Conservation (phyloP, 2,329 filamentous ascomycete species). For the Beauveria sp. region DNA sequence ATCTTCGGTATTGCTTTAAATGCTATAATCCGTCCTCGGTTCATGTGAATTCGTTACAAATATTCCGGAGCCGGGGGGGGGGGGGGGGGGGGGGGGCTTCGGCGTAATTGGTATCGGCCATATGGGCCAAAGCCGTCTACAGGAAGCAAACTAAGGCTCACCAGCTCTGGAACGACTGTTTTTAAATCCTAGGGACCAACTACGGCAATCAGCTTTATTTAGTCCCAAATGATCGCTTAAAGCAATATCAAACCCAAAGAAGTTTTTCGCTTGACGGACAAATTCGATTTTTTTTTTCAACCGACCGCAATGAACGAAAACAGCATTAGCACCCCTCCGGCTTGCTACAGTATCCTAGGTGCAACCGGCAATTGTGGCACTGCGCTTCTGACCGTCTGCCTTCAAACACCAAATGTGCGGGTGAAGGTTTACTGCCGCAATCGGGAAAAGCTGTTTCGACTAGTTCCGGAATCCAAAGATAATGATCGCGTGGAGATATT, state of each 20-base stretch:
- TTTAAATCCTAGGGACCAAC: not conserved
- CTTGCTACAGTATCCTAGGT: not conserved
- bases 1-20: no score
- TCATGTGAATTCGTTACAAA: not conserved
- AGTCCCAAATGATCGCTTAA: not conserved
- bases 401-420: not conserved
- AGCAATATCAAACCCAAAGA: not conserved
- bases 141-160: not conserved
- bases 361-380: not conserved
- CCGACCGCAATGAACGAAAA: not conserved
- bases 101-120: not conserved
- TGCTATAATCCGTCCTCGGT: not conserved
- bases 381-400: not conserved
- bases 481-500: slow-evolving; percentile 27
- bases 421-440: not conserved
- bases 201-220: not conserved
- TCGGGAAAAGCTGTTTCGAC: not conserved
- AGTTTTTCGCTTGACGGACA: not conserved
- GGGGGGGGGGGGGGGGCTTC: no score
- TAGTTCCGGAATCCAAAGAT: not conserved
- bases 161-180: not conserved
- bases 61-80: not conserved
- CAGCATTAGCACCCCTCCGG: not conserved
- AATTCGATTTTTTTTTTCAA: not conserved
- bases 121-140: not conserved